Conservation (phyloP, 306 rosid species). For the Purshia tridentata region DNA sequence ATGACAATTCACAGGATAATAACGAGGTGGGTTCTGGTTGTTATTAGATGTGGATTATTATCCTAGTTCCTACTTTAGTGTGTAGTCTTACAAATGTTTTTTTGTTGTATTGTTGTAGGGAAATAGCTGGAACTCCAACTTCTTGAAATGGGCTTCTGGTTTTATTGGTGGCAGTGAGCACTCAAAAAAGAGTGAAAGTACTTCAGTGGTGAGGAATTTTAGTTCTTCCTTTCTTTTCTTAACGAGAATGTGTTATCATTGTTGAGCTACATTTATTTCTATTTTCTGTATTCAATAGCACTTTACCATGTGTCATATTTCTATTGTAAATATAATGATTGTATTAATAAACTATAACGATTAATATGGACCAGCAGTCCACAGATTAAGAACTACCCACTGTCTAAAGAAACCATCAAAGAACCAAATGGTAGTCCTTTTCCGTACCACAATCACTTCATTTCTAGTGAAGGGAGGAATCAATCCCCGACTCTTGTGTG, state of each 20-base stretch:
- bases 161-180: slow-evolving; percentile 65
- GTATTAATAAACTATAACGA: too few relatives aligned
- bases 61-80: not conserved
- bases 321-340: too few relatives aligned
- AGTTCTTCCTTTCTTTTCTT: slow-evolving; percentile 12
- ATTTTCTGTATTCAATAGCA: not conserved
- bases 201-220: slow-evolving; percentile 47
- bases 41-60: not conserved
- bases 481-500: too few relatives aligned
- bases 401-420: too few relatives aligned
- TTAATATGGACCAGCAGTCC: too few relatives aligned
- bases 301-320: not conserved
- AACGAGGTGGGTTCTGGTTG: slow-evolving; percentile 55
- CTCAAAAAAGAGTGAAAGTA: slow-evolving; percentile 54
- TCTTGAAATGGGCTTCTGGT: slow-evolving; percentile 93
- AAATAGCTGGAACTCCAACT: slow-evolving; percentile 79
- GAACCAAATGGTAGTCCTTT: too few relatives aligned
- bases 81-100: not conserved
- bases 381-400: too few relatives aligned
- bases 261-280: not conserved
- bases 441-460: too few relatives aligned
- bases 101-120: slow-evolving; percentile 47
- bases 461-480: too few relatives aligned
- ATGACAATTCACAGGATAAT: slow-evolving; percentile 41
- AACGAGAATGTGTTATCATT: not conserved